Evolutionary conservation across 2,329 filamentous ascomycete genomes (phyloP), one percentile per base, ranked within the genome.

Genomic region (Alternaria sp.): DNA sequence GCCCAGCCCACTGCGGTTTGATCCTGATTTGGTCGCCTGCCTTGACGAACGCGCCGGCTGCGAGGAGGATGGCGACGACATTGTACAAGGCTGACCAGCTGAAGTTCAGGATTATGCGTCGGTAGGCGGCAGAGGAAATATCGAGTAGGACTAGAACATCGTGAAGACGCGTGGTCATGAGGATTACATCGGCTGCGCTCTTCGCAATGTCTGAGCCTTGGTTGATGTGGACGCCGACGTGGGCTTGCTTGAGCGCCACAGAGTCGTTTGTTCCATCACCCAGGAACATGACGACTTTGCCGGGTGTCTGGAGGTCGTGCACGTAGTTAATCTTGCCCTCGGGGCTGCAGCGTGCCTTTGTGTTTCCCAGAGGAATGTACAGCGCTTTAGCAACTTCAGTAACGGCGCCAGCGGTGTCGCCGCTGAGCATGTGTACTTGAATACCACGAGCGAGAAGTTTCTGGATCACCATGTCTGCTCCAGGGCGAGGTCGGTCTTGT

Each of bases 231-330:
- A 93, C 80, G 28, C 91, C 91, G 28, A 94, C 83, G 5, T 84
- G 84, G 1, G 91, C 89, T 70, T 88, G 85, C 0, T 89, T 86
- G 2, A 94, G 81, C 0, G 91, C 91, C 3, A 86, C 82, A 0
- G 91, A 89, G 69, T 94, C 91, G 72, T 94, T 94, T 13, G 89
- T 92, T 2, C 91, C 91, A 66, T 94, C 91, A 33, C 91, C 91
- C 50, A 85, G 84, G 74, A 94, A 93, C 5, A 93, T 75, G 17
- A 91, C 84, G 1, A 83, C 63, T 24, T 51, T 62, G 2, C 49
- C 49, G 1, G 54, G 44, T 4, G 60, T 41, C 28, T 75, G 74
- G 1, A 80, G 58, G 3, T 63, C 48, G 10, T 69, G 64, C 51
- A 88, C 75, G 68, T 87, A 88, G 2, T 76, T 70, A 24, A 81